phyloP scores from a whole-genome alignment of 2,329 filamentous ascomycete genomes.

The Rhynchosporium graminicola region DNA sequence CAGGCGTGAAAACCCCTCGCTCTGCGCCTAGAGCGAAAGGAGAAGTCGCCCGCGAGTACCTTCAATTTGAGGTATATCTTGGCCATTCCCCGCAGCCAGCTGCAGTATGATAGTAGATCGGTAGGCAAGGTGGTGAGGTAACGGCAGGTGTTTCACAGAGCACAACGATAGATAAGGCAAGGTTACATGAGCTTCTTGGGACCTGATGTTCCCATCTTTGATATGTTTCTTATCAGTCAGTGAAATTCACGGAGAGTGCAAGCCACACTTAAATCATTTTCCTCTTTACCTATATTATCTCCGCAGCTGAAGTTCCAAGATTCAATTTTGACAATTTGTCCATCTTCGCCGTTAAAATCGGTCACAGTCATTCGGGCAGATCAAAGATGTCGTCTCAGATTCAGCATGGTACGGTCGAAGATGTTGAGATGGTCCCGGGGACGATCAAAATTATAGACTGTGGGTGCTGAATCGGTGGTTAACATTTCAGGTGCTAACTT shows the following conservation, averaged over 20 bases:
- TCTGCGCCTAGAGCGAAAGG: neutral
- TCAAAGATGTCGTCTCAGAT: neutral
- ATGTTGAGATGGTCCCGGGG: slow-evolving; percentile 26
- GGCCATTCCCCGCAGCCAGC: neutral
- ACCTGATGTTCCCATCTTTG: neutral
- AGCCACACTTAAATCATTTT: too few species aligned
- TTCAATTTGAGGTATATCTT: slow-evolving; percentile 1
- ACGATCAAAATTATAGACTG: slow-evolving; percentile 24
- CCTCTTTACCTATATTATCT: too few species aligned
- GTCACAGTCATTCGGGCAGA: neutral
- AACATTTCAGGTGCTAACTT: neutral
- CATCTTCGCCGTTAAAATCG: neutral
- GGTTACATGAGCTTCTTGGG: neutral
- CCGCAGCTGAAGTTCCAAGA: neutral
- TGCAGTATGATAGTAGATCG: neutral
- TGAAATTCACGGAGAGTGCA: too few species aligned
- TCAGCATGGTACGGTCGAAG: slow-evolving; percentile 14
- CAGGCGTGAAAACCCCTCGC: too few species aligned
- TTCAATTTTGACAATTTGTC: neutral
- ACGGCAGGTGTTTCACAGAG: neutral
- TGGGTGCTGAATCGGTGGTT: slow-evolving; percentile 1
- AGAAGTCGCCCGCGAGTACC: slow-evolving; percentile 11
- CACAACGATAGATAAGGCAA: neutral
- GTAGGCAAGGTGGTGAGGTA: neutral
- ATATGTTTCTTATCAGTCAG: neutral